Evolutionary conservation across 345 rosid species (phyloP).

Genomic region (Aquilaria malaccensis): DNA sequence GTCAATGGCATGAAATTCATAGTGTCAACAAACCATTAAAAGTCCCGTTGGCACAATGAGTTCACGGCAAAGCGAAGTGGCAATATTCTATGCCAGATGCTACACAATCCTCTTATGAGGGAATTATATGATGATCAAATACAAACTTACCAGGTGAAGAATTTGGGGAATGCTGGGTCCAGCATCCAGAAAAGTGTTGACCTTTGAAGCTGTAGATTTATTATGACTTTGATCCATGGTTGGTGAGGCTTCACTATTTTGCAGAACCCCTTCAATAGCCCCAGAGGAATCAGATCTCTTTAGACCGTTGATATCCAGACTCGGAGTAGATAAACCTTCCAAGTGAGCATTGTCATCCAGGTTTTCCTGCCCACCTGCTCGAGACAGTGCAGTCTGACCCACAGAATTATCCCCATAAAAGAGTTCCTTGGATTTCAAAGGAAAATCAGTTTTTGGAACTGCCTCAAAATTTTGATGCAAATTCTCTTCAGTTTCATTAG

Average conservation of each 20-base stretch:
- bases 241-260: slow-evolving; percentile 29
- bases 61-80: no score
- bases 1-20: no score
- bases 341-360: slow-evolving; percentile 34
- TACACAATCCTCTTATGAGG: no score
- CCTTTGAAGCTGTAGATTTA: slow-evolving; percentile 46
- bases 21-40: no score
- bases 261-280: slow-evolving; percentile 30
- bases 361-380: slow-evolving; percentile 36
- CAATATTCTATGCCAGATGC: no score
- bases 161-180: slow-evolving; percentile 97
- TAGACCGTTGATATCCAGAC: slow-evolving; percentile 46
- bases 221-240: slow-evolving; percentile 42
- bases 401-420: slow-evolving; percentile 30
- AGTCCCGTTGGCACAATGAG: no score
- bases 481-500: slow-evolving; percentile 67
- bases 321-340: slow-evolving; percentile 46
- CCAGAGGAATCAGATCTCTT: slow-evolving; percentile 32
- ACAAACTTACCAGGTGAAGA: slow-evolving; percentile 71
- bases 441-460: slow-evolving; percentile 35
- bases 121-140: no score
- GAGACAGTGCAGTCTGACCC: slow-evolving; percentile 34
- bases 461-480: slow-evolving; percentile 55
- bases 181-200: slow-evolving; percentile 41
- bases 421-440: slow-evolving; percentile 44